phyloP scores from a whole-genome alignment of 2,329 filamentous ascomycete species.

The Macroventuria anomochaeta region DNA sequence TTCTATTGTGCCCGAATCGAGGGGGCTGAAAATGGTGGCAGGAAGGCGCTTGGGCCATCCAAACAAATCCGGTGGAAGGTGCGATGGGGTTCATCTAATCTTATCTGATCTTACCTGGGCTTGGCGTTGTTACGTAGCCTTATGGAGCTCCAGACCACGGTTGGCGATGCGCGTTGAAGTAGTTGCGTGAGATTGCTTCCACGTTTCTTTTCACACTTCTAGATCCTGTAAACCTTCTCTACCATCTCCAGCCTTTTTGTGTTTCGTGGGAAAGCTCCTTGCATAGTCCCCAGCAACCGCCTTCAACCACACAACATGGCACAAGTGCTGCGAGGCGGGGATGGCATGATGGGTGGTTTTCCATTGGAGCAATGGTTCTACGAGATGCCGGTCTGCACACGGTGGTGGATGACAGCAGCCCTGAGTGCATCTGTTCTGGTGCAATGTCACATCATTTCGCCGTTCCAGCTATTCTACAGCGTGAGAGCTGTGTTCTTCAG shows the following conservation, averaged over 20 bases:
- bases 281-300: too few species aligned
- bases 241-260: too few species aligned
- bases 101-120: conserved; percentile 19
- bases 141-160: conserved; percentile 1
- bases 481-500: conserved; percentile 90
- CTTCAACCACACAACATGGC: conserved; percentile 48
- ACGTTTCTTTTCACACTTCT: too few species aligned
- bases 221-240: too few species aligned
- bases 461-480: conserved; percentile 97
- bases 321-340: conserved; percentile 52
- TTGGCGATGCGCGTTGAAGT: neutral
- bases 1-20: conserved; percentile 21
- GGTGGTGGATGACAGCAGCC: conserved; percentile 96
- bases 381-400: conserved; percentile 95
- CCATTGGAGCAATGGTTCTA: conserved; percentile 98
- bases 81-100: conserved; percentile 2
- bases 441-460: conserved; percentile 89
- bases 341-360: conserved; percentile 61
- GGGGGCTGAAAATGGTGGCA: conserved; percentile 32
- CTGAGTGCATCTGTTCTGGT: conserved; percentile 86
- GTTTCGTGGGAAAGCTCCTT: too few species aligned
- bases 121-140: conserved; percentile 18
- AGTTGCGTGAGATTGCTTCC: too few species aligned
- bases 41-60: conserved; percentile 17
- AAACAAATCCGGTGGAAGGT: neutral